Base-by-base conservation (phyloP, 148 eudicot species). In the Rheum nobile region DNA sequence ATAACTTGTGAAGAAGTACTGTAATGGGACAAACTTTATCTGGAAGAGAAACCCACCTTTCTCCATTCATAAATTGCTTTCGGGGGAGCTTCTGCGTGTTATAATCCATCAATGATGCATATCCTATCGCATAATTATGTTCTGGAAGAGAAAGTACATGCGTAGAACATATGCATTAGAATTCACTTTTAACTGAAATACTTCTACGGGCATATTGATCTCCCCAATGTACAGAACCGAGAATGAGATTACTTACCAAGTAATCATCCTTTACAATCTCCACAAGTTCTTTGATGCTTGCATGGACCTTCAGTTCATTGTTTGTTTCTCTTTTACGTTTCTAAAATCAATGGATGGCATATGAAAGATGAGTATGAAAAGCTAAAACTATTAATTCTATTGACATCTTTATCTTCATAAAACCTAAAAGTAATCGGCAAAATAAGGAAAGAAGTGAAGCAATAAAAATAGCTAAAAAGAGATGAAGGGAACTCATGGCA, bases 231-330 rank as follows among this genome's bases (percentile, higher is more conserved):
- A 17, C 8, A 72, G 67, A 77, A 29, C 55, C 4, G 67, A 37
- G 19, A 21, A 38, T 1, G n/a, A 39, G 9, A 24, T 65, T 7
- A 81, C 82, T 79, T 84, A 80, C 98, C 91, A 94, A 79, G 80
- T 94, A 91, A 39, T 82, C 86, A 78, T 91, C 96, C 79, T 94
- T 91, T 72, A 91, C 91, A 75, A 91, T 85, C 85, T 94, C 98
- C 71, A 91, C 91, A 29, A 78, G 59, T 21, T 93, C 93, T 77
- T 81, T 85, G 57, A 91, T 88, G 59, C 82, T 81, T 83, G 82
- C 83, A 73, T 88, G 85, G 76, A 85, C 82, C 83, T 91, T 89
- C 83, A 94, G 71, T 38, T 87, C 88, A 46, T 77, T 86, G 74
- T 67, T 72, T 74, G 74, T 75, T 76, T 76, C 91, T 79, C 86